Base-by-base conservation (phyloP, 169 alveolate species). In the Ichthyophthirius multifiliis region DNA sequence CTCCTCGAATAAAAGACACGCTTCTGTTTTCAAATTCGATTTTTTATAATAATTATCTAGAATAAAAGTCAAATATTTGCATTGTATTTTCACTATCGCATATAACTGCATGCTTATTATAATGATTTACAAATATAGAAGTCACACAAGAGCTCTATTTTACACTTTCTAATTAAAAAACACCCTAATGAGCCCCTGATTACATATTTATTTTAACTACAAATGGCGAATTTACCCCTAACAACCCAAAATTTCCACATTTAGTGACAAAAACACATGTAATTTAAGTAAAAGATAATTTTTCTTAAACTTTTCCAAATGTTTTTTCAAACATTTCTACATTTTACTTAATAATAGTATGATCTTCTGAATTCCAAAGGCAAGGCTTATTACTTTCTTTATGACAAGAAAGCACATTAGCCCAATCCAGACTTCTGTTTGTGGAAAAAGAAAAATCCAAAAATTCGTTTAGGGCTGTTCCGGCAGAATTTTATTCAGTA, bases 221-320 rank as follows among this genome's bases (percentile, higher is more conserved):
- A 15, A 73, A 47, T 15, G 93, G 93, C 74, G 82, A 81, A 45
- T 86, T 84, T 75, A 83, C 84, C 23, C 96, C 96, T 41, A 88
- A 80, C 55, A 92, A 64, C 1, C 92, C 90, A 76, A 92, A 92
- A 75, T 92, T 92, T 27, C 96, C 96, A 79, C 96, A 92, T 15
- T 85, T 84, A 1, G 92, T 79, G 0, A 91, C 90, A 13, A 81
- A 82, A n/a, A 87, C 85, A 43, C 92, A 55, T 43, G 85, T 84
- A 43, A 87, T 67, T 16, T 67, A 35, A 37, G n/a, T n/a, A n/a
- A n/a, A n/a, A n/a, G n/a, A n/a, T n/a, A n/a, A n/a, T n/a, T n/a
- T n/a, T n/a, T n/a, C n/a, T n/a, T n/a, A n/a, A n/a, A n/a, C n/a
- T n/a, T n/a, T n/a, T n/a, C n/a, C n/a, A n/a, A n/a, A n/a, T n/a